Conservation (phyloP, 2,329 filamentous ascomycete genomes). For the Exutisphaerella laricina region DNA sequence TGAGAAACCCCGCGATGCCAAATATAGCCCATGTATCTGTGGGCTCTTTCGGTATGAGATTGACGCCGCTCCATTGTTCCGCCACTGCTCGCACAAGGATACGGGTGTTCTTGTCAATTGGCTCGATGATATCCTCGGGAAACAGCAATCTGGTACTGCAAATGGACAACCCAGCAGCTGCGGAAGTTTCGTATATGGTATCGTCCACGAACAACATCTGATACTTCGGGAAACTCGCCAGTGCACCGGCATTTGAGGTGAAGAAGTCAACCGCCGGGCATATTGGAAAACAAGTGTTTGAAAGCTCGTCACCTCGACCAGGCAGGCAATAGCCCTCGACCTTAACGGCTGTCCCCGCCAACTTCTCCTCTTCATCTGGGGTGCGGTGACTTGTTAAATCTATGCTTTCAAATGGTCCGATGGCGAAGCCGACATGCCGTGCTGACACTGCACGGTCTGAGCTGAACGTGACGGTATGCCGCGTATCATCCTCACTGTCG, state of each 20-base stretch:
- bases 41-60: slow-evolving; percentile 76
- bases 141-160: slow-evolving; percentile 83
- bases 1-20: slow-evolving; percentile 90
- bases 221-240: slow-evolving; percentile 87
- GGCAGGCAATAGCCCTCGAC: slow-evolving; percentile 90
- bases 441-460: slow-evolving; percentile 70
- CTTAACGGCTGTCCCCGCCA: slow-evolving; percentile 81
- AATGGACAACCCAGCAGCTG: slow-evolving; percentile 77
- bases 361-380: slow-evolving; percentile 83
- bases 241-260: slow-evolving; percentile 79
- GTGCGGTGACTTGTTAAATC: slow-evolving; percentile 78
- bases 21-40: slow-evolving; percentile 84
- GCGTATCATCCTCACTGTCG: slow-evolving; percentile 69
- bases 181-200: slow-evolving; percentile 65
- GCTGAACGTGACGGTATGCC: slow-evolving; percentile 83
- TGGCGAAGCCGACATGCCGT: slow-evolving; percentile 85
- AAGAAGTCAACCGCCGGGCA: slow-evolving; percentile 88
- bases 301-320: slow-evolving; percentile 71
- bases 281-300: slow-evolving; percentile 79
- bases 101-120: slow-evolving; percentile 73
- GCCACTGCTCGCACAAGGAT: slow-evolving; percentile 77
- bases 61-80: slow-evolving; percentile 90
- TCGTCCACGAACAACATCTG: slow-evolving; percentile 95
- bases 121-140: slow-evolving; percentile 77
- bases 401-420: slow-evolving; percentile 92